Base-by-base conservation (phyloP, 148 eudicot genomes). In the Diospyros kaki region DNA sequence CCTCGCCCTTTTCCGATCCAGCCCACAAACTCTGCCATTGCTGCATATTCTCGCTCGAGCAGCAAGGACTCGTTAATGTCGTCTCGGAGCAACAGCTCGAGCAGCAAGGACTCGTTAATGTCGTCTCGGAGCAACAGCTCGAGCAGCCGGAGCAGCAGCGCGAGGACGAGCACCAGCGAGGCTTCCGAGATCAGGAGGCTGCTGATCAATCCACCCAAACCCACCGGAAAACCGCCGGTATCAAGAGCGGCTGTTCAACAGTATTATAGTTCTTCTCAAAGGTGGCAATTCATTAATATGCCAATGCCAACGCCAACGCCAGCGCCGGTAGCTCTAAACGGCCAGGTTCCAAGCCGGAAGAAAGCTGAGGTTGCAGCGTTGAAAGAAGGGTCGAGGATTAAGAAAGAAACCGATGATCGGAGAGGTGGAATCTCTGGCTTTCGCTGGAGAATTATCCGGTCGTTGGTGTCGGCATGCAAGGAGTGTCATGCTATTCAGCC, bases 401-500 rank as follows among this genome's bases (percentile, higher is more conserved):
- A 28, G 28, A 28, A 28, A 0, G 28, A 28, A 28, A 0, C 28
- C 0, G 75, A 48, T 2, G 44, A 45, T 50, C 67, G 61, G 52
- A 51, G 59, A 17, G 63, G 66, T 44, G 58, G 41, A 54, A 54
- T 58, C 15, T 54, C 53, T 6, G 84, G 96, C 73, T 74, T 84
- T 67, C 79, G 82, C 66, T 40, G 81, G 59, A 84, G 87, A 70
- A n/a, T 88, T 41, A 82, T 92, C 73, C 79, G 83, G 79, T 77
- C 86, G 45, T 80, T 88, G 72, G 83, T 89, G 58, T 81, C 85
- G 5, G 81, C 86, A 2, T 91, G 97, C 76, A 88, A 81, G 68
- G 89, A 89, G 58, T 89, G 97, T 28, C 94, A 91, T 71, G 97
- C 97, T 9, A 88, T 91, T 74, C 39, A 71, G 17, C 77, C 82